Evolutionary conservation across 352 stramenopile species (phyloP).

Genomic region (Phytophthora macrochlamydospora): DNA sequence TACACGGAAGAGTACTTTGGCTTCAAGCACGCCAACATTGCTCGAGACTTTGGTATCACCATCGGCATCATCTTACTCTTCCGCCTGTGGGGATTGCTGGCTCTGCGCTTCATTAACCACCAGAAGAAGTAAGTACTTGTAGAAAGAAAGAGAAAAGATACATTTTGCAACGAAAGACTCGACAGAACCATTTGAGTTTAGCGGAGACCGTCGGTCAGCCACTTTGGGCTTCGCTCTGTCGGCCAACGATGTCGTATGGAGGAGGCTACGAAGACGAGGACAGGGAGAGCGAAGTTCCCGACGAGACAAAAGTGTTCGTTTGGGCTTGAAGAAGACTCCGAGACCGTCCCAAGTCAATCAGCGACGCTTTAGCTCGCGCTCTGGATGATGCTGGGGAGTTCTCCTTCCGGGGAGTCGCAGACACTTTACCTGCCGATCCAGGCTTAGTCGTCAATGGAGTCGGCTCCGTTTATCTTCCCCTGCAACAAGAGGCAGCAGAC

Average conservation of each 20-base stretch:
- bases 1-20: too few relatives aligned
- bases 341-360: not conserved
- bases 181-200: too few relatives aligned
- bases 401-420: not conserved
- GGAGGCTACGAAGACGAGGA: not conserved
- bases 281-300: not conserved
- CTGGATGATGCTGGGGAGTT: not conserved
- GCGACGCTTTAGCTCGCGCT: not conserved
- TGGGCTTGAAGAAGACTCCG: not conserved
- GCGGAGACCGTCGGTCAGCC: too few relatives aligned
- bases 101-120: too few relatives aligned
- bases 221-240: not conserved
- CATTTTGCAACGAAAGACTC: too few relatives aligned
- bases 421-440: not conserved
- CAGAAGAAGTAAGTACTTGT: too few relatives aligned
- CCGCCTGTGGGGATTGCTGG: too few relatives aligned
- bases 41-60: too few relatives aligned
- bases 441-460: conserved; percentile 9
- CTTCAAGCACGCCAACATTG: too few relatives aligned
- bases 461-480: conserved; percentile 10
- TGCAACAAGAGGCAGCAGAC: not conserved
- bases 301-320: not conserved
- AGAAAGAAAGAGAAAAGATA: too few relatives aligned
- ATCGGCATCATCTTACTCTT: too few relatives aligned
- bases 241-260: not conserved